Percentiles rank a stretch among this genome's conserved stretches.
Evolutionary conservation across 192 early-diverging fungal species (phyloP).

Genomic region (Coemansia sp.): DNA sequence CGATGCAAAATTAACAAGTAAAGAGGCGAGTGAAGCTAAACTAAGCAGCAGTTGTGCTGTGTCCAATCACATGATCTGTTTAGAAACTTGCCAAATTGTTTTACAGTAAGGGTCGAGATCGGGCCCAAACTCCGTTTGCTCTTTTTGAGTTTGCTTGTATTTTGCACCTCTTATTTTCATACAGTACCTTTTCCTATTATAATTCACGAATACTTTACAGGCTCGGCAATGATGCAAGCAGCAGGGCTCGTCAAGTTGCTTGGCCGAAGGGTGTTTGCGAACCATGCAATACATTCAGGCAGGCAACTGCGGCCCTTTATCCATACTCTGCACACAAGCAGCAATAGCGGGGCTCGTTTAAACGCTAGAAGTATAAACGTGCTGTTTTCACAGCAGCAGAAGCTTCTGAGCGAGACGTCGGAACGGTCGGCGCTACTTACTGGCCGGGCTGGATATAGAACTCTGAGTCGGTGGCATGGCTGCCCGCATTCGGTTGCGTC

Average conservation of each 20-base stretch:
- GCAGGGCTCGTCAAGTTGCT: background rate
- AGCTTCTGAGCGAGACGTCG: background rate
- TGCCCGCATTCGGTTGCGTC: background rate
- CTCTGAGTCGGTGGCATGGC: constrained; percentile 4
- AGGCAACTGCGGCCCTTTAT: background rate
- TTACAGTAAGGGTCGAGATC: background rate
- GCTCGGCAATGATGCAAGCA: constrained; percentile 2
- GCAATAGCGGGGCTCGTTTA: background rate
- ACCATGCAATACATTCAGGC: background rate
- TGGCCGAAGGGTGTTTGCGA: background rate
- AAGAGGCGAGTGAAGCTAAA: too few relatives aligned
- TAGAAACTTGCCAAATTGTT: background rate
- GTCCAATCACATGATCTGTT: too few relatives aligned
- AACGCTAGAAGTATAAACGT: background rate
- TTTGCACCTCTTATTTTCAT: background rate
- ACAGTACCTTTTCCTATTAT: background rate
- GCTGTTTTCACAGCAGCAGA: background rate
- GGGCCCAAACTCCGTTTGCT: background rate
- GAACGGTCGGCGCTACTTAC: background rate
- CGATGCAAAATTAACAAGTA: too few relatives aligned
- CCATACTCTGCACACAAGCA: background rate
- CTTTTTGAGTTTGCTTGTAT: background rate
- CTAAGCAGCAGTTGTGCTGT: too few relatives aligned
- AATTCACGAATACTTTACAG: background rate
- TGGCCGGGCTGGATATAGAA: constrained; percentile 9